These are phyloP conservation scores for Lachnellula hyalina DNA, from an alignment of 2,329 filamentous ascomycete genomes.

Conservation along the genomic window DNA sequence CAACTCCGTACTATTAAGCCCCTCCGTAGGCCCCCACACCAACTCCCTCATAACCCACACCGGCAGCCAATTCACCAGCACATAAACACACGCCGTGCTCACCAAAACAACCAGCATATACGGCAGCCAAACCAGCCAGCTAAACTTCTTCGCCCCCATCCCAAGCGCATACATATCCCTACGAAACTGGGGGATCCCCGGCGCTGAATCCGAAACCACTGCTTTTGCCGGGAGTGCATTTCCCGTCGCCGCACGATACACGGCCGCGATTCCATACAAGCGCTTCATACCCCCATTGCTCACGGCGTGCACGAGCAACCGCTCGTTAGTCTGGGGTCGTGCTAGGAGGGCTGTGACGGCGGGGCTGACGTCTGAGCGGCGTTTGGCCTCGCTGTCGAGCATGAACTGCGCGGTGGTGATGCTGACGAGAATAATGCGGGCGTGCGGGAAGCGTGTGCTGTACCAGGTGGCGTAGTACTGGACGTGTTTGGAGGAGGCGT, in stretches of 20 bases:
- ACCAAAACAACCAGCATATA: constrained; percentile 5
- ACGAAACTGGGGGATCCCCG: constrained; percentile 24
- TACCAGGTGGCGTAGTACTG: constrained; percentile 51
- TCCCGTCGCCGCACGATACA: constrained; percentile 12
- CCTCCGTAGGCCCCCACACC: constrained; percentile 21
- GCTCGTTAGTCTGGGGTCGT: constrained; percentile 17
- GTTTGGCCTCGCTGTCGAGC: constrained; percentile 29
- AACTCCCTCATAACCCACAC: constrained; percentile 23
- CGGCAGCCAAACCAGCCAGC: constrained; percentile 17
- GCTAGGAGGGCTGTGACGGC: constrained; percentile 18
- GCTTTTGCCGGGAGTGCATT: constrained; percentile 13
- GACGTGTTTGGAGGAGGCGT: constrained; percentile 49
- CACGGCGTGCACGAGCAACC: constrained; percentile 48
- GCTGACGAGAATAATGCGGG: constrained; percentile 47
- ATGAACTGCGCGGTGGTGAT: constrained; percentile 42
- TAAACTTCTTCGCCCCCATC: constrained; percentile 9
- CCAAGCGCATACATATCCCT: constrained; percentile 22
- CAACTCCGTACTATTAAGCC: constrained; percentile 14
- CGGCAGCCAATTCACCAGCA: constrained; percentile 23
- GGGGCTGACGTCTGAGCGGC: constrained; percentile 30
- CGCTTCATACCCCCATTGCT: constrained; percentile 51
- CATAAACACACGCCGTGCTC: constrained; percentile 11
- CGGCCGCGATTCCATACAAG: constrained; percentile 15
- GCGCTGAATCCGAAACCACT: constrained; percentile 21
- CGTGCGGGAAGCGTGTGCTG: constrained; percentile 43